These are phyloP conservation scores for Coccinonectria pachysandricola DNA, from an alignment of 2,329 filamentous ascomycete genomes.

Conservation along the genomic window DNA sequence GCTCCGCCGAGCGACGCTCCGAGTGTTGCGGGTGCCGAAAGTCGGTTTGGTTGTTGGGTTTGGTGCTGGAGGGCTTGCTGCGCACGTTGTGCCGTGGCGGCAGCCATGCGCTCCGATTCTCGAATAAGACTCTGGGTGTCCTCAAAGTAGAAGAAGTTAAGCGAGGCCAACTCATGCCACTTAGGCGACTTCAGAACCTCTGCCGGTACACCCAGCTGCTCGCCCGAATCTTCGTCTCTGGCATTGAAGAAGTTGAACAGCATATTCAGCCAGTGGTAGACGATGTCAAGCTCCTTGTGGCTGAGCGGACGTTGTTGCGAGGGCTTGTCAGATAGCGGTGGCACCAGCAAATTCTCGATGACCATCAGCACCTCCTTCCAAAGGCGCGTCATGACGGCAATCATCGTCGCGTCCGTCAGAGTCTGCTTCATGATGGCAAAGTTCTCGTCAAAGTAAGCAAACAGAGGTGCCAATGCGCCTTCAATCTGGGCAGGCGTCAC, in stretches of 20 bases:
- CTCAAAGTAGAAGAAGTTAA: conserved; percentile 99
- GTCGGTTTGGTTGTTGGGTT: conserved; percentile 45
- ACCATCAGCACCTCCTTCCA: conserved; percentile 97
- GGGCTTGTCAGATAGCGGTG: conserved; percentile 88
- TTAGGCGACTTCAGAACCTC: conserved; percentile 94
- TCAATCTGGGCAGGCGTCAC: conserved; percentile 66
- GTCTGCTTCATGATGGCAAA: conserved; percentile 99
- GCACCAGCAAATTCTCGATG: conserved; percentile 81
- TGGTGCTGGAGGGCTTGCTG: conserved; percentile 55
- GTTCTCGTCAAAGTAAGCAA: conserved; percentile 95
- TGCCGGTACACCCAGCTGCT: conserved; percentile 77
- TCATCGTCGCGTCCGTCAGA: conserved; percentile 90
- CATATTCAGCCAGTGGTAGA: conserved; percentile 87
- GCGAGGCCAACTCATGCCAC: conserved; percentile 90
- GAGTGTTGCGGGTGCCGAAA: conserved; percentile 53
- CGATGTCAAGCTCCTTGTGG: conserved; percentile 83
- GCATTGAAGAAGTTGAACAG: conserved; percentile 95
- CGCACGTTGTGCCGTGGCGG: conserved; percentile 65
- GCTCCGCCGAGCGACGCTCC: conserved; percentile 25
- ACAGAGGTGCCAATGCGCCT: conserved; percentile 72
- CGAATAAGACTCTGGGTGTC: conserved; percentile 82
- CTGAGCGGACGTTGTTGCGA: conserved; percentile 75
- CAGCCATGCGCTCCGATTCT: conserved; percentile 93
- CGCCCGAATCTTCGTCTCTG: conserved; percentile 67
- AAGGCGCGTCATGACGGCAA: conserved; percentile 91